Percentiles rank a stretch among this genome's conserved stretches.
Conservation (phyloP, 176 grass and related monocot species). For the sorghum (Sorghum bicolor) region Sorghum_bicolor_NCBIv3 NC_012871.2:54397001-54397500, state of each 20-base stretch:
- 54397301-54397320: background rate
- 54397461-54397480: background rate
- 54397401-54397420: background rate
- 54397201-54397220: background rate
- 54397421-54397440: background rate
- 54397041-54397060: no score
- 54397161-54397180: background rate
- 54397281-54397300: constrained; percentile 1
- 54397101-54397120: background rate
- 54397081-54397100: no score
- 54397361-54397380: background rate
- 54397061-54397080: no score
- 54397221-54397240: background rate
- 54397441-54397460: background rate
- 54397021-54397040: no score
- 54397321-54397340: background rate
- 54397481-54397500: no score
- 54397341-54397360: background rate
- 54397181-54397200: constrained; percentile 3
- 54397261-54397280: background rate
- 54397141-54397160: background rate
- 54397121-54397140: background rate
- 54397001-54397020: background rate
- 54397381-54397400: background rate
- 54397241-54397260: background rate